Conservation (phyloP, 371 early-diverging fungal genomes). For the Mucor plumbeus region DNA sequence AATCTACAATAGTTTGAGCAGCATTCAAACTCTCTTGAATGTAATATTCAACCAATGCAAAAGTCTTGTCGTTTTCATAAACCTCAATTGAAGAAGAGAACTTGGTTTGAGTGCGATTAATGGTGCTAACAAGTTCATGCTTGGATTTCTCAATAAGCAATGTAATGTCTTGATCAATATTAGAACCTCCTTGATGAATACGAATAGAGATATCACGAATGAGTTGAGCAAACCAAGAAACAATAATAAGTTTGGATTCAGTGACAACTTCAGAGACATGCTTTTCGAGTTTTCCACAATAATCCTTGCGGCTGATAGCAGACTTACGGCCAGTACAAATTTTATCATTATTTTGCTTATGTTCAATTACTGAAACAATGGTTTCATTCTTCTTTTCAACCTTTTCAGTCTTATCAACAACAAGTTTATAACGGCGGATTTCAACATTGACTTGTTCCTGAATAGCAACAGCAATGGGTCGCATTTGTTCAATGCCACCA, state of each 20-base stretch:
- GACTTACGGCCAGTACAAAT: constrained; percentile 15
- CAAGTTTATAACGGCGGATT: constrained; percentile 30
- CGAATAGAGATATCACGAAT: constrained; percentile 27
- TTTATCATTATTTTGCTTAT: constrained; percentile 26
- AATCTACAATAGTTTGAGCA: constrained; percentile 21
- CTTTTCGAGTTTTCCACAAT: constrained; percentile 23
- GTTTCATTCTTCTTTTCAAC: constrained; percentile 17
- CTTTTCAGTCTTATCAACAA: constrained; percentile 3
- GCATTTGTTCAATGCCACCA: constrained; percentile 40
- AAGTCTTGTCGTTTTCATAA: constrained; percentile 27
- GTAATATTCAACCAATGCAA: constrained; percentile 23
- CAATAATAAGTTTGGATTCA: constrained; percentile 26
- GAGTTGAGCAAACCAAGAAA: constrained; percentile 30
- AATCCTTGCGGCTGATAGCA: constrained; percentile 27
- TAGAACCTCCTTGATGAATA: constrained; percentile 25
- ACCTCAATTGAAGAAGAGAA: constrained; percentile 20
- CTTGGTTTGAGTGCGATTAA: constrained; percentile 26
- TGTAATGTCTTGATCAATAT: constrained; percentile 29
- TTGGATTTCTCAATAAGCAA: constrained; percentile 29
- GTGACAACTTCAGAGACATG: constrained; percentile 26
- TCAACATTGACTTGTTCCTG: constrained; percentile 32
- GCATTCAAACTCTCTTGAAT: constrained; percentile 24
- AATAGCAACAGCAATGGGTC: constrained; percentile 30
- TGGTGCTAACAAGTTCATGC: constrained; percentile 17
- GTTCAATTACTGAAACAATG: constrained; percentile 18